These are phyloP conservation scores for Moelleriella libera DNA, from an alignment of 2,329 filamentous ascomycete genomes.

Conservation along the genomic window DNA sequence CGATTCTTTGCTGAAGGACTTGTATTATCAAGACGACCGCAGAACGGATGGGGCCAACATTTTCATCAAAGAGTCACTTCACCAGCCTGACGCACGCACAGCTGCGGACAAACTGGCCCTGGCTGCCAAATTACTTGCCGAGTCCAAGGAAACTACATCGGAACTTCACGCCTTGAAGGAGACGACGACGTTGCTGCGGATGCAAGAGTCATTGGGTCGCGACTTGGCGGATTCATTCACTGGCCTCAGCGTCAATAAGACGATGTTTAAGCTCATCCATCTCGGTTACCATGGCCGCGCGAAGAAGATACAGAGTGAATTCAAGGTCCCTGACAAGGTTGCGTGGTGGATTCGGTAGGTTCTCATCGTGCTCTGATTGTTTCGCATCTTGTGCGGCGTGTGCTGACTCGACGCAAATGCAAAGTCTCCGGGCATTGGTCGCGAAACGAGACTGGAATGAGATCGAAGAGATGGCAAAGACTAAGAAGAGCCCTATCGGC, in stretches of 20 bases:
- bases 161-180: constrained; percentile 69
- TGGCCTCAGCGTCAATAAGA: constrained; percentile 80
- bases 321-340: constrained; percentile 83
- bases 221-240: constrained; percentile 67
- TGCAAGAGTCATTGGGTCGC: constrained; percentile 76
- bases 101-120: constrained; percentile 79
- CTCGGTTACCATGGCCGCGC: constrained; percentile 74
- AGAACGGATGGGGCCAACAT: constrained; percentile 78
- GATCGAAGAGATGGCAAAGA: constrained; percentile 70
- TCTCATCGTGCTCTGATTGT: background rate
- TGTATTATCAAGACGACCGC: constrained; percentile 95
- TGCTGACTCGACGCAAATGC: background rate
- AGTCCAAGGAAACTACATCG: constrained; percentile 65
- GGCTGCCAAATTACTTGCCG: constrained; percentile 67
- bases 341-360: constrained; percentile 66
- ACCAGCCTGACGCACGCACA: constrained; percentile 53
- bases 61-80: constrained; percentile 70
- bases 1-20: constrained; percentile 75
- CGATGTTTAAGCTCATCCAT: constrained; percentile 74
- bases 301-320: constrained; percentile 78
- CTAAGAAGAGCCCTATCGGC: constrained; percentile 79
- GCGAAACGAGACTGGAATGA: constrained; percentile 85
- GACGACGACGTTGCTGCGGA: constrained; percentile 61
- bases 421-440: constrained; percentile 67
- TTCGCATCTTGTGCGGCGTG: too few relatives aligned